Base-by-base conservation (phyloP, 2,329 filamentous ascomycete species). In the Diaporthe velutina region DNA sequence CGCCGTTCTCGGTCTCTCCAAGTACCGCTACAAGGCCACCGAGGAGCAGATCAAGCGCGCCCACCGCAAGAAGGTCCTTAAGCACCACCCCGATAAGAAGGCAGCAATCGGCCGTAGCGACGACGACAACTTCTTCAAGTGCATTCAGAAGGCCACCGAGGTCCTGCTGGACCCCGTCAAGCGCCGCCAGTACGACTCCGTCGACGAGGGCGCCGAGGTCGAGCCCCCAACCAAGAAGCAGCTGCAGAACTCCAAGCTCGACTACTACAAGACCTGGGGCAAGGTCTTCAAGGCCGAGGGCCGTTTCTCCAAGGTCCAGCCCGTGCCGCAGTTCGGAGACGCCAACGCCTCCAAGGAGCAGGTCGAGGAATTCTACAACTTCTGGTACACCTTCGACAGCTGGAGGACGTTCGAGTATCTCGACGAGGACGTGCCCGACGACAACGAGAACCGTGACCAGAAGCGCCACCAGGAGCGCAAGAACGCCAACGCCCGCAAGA, bases 61-160 rank as follows among this genome's bases (percentile, higher is more conserved):
- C 79, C 96, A 99, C 88, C 95, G 97, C 88, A 98, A 98, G 92
- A 99, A 99, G 93, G 97, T 99, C 78, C 93, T 99, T 79, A 96
- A 95, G 88, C 97, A 99, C 85, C 97, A 99, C 86, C 97, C 97
- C 77, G 97, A 99, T 85, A 99, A 99, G 93, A 98, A 97, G 88
- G 97, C 97, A 22, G 97, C 97, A 38, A 91, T 93, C 64, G 97
- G 97, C 76, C 90, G 91, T 80, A 90, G 91, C 79, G 96, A 98
- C 81, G 96, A 98, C 85, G 97, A 99, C 85, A 95, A 94, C 84
- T 99, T 99, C 90, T 99, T 99, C 93, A 99, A 99, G 91, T 99
- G 97, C 86, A 99, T 99, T 85, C 97, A 99, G 85, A 98, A 98
- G 86, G 97, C 97, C 74, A 96, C 94, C 80, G 97, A 99, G 82